Percentiles rank a stretch among this genome's conserved stretches.
Conservation (phyloP, 2,329 filamentous ascomycete genomes). For the Diplodia corticola region DNA sequence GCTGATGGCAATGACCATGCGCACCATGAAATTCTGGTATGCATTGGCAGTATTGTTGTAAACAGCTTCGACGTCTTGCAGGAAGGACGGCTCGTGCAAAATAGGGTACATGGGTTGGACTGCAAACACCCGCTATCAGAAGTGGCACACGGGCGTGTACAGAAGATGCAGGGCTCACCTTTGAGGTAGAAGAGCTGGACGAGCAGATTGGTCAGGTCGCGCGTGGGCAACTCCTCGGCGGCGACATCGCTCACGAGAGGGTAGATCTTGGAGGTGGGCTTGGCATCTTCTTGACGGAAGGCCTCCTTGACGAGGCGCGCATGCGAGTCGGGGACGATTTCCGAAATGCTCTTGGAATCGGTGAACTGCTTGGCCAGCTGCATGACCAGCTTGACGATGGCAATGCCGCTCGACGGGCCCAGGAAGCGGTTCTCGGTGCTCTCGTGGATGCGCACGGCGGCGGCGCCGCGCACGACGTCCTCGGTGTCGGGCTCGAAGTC, state of each 20-base stretch:
- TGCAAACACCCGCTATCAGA: conserved; percentile 38
- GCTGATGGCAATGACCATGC: conserved; percentile 92
- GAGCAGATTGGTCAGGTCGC: conserved; percentile 72
- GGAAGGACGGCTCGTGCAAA: conserved; percentile 79
- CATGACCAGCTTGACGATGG: conserved; percentile 93
- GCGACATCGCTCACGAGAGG: conserved; percentile 85
- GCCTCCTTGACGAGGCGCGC: conserved; percentile 68
- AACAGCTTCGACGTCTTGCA: conserved; percentile 74
- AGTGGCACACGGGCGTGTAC: neutral
- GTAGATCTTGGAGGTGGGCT: conserved; percentile 76
- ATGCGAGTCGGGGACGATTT: conserved; percentile 78
- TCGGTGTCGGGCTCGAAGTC: conserved; percentile 71
- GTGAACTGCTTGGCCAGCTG: conserved; percentile 94
- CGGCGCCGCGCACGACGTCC: conserved; percentile 82
- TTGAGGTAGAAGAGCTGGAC: conserved; percentile 84
- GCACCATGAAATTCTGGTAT: conserved; percentile 83
- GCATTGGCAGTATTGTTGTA: conserved; percentile 74
- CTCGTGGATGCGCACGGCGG: conserved; percentile 80
- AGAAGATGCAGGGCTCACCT: conserved; percentile 53
- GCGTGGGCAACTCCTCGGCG: conserved; percentile 71
- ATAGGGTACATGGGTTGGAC: conserved; percentile 87
- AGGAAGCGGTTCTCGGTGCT: conserved; percentile 88
- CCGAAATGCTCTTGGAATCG: conserved; percentile 85
- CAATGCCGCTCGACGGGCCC: conserved; percentile 91
- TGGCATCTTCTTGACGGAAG: conserved; percentile 63